Conservation (phyloP, 768 basidiomycete species). For the Dacryopinax spathularia region DNA sequence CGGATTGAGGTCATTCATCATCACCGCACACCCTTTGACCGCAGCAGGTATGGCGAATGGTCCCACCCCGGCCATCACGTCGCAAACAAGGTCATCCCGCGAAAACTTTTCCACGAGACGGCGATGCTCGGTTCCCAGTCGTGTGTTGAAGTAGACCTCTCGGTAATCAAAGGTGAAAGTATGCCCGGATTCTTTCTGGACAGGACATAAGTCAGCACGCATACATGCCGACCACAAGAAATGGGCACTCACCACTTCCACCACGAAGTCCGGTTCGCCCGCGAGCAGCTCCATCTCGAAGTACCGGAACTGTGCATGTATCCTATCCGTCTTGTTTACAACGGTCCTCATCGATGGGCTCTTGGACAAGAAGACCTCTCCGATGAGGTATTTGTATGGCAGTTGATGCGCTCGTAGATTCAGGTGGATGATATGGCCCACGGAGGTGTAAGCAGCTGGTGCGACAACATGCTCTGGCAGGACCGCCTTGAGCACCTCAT, state of each 20-base stretch:
- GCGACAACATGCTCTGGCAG: not conserved
- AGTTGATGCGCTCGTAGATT: slow-evolving; percentile 84
- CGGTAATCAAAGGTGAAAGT: slow-evolving; percentile 88
- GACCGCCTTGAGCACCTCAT: not conserved
- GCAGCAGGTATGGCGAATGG: slow-evolving; percentile 91
- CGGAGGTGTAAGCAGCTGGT: not conserved
- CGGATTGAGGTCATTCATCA: slow-evolving; percentile 93
- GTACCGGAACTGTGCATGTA: slow-evolving; percentile 74
- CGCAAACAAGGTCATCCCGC: slow-evolving; percentile 62
- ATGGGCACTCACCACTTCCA: slow-evolving; percentile 57
- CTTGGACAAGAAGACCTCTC: slow-evolving; percentile 89
- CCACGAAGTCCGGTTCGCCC: slow-evolving; percentile 73
- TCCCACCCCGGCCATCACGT: slow-evolving; percentile 94
- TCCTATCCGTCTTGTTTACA: slow-evolving; percentile 84
- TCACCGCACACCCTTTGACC: slow-evolving; percentile 74
- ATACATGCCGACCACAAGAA: not conserved
- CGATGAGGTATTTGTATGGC: slow-evolving; percentile 82
- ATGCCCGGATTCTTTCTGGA: slow-evolving; percentile 71
- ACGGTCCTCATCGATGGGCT: slow-evolving; percentile 69
- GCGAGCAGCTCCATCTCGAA: slow-evolving; percentile 96
- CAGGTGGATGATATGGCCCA: slow-evolving; percentile 35
- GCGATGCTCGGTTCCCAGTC: slow-evolving; percentile 80
- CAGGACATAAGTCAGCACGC: not conserved
- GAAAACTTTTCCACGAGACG: slow-evolving; percentile 67
- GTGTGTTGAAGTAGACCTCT: slow-evolving; percentile 95